Evolutionary conservation across 1,284 basidiomycete genomes (phyloP).

Genomic region (Austroboletus niveus): DNA sequence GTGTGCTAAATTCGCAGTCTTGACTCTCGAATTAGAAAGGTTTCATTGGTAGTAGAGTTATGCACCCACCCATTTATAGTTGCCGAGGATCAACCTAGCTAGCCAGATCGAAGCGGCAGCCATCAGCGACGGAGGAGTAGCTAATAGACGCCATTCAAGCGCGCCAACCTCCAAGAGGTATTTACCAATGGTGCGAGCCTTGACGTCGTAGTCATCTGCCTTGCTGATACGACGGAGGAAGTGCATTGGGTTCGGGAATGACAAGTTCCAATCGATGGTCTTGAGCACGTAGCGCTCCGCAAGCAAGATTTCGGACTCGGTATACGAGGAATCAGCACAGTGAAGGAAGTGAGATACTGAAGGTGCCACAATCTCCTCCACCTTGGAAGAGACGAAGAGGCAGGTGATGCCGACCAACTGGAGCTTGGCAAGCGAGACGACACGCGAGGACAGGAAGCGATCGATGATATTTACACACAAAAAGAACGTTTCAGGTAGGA

Average conservation of each 20-base stretch:
- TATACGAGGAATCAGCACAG: slow-evolving; percentile 88
- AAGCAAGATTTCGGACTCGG: slow-evolving; percentile 84
- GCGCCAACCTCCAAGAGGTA: slow-evolving; percentile 90
- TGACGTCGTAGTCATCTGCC: slow-evolving; percentile 93
- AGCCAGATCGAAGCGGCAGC: slow-evolving; percentile 92
- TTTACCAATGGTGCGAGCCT: slow-evolving; percentile 89
- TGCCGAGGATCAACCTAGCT: slow-evolving; percentile 81
- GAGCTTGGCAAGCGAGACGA: slow-evolving; percentile 89
- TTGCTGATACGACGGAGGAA: slow-evolving; percentile 92
- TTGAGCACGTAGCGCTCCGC: slow-evolving; percentile 94
- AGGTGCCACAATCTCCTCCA: slow-evolving; percentile 94
- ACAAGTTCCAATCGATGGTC: slow-evolving; percentile 89
- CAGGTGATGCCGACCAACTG: slow-evolving; percentile 95
- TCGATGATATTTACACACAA: slow-evolving; percentile 95
- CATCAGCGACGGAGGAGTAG: slow-evolving; percentile 79
- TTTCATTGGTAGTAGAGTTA: neutral
- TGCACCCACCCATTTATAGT: slow-evolving; percentile 79
- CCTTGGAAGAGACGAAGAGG: slow-evolving; percentile 93
- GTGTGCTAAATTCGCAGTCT: slow-evolving; percentile 88
- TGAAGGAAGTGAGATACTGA: slow-evolving; percentile 85
- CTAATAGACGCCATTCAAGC: slow-evolving; percentile 84
- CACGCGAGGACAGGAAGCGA: slow-evolving; percentile 89
- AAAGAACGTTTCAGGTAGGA: slow-evolving; percentile 95
- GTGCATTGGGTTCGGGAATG: slow-evolving; percentile 92
- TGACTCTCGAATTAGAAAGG: slow-evolving; percentile 3